These are phyloP conservation scores for Hypoxylon sp. DNA, from an alignment of 2,329 filamentous ascomycete species.

Conservation along the genomic window DNA sequence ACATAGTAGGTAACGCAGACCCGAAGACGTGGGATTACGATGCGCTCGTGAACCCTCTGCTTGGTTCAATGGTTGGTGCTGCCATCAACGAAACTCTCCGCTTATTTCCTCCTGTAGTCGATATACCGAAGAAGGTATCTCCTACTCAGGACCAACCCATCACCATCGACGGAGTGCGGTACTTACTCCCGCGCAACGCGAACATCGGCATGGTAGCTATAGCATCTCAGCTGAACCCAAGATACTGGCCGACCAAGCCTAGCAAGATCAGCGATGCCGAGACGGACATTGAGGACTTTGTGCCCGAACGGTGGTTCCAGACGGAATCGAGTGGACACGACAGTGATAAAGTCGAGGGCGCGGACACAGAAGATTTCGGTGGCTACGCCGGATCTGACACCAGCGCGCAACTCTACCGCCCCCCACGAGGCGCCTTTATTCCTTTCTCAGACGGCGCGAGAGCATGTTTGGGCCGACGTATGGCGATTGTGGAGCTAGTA, in stretches of 20 bases:
- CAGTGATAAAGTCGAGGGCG: conserved; percentile 46
- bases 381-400: conserved; percentile 73
- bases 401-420: conserved; percentile 71
- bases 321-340: conserved; percentile 43
- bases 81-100: conserved; percentile 84
- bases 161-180: conserved; percentile 64
- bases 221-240: conserved; percentile 75
- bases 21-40: conserved; percentile 79
- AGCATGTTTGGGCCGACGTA: conserved; percentile 69
- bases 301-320: conserved; percentile 79
- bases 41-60: conserved; percentile 71
- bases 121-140: conserved; percentile 76
- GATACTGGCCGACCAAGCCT: conserved; percentile 74
- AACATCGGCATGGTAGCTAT: conserved; percentile 69
- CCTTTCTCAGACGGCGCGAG: conserved; percentile 71
- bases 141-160: conserved; percentile 67
- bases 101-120: conserved; percentile 76
- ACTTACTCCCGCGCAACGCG: conserved; percentile 62
- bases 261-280: conserved; percentile 58
- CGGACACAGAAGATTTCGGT: conserved; percentile 67
- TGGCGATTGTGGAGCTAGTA: conserved; percentile 71
- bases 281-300: conserved; percentile 75
- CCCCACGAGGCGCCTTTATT: conserved; percentile 67
- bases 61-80: conserved; percentile 78
- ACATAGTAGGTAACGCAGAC: conserved; percentile 70